A percentile compares a stretch with the other conserved stretches of the same genome.
Conservation (phyloP, 208 protist species). For the Strigomonas culicis region DNA sequence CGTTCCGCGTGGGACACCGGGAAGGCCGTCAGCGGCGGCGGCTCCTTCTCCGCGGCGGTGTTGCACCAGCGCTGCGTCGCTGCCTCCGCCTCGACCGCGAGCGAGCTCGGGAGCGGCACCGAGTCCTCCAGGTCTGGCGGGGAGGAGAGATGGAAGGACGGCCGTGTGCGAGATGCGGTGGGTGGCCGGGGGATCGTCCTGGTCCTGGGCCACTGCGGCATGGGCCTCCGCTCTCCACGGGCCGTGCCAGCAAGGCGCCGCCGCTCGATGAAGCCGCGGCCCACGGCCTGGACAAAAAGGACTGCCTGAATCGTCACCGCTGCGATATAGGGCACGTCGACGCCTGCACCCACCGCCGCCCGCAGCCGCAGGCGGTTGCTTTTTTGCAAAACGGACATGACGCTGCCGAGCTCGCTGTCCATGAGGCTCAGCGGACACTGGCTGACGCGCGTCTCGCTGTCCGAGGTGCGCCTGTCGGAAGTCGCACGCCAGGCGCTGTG, state of each 20-base stretch:
- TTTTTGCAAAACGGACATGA: too few relatives aligned
- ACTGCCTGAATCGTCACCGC: too few relatives aligned
- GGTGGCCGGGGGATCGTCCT: background rate
- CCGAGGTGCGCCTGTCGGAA: too few relatives aligned
- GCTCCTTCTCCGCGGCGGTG: background rate
- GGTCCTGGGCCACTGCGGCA: background rate
- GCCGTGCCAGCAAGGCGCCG: conserved; percentile 4
- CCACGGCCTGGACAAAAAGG: conserved; percentile 28
- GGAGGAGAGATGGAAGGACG: background rate
- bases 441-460: too few relatives aligned
- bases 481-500: too few relatives aligned
- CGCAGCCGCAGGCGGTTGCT: too few relatives aligned
- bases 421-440: too few relatives aligned
- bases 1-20: background rate
- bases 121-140: conserved; percentile 7
- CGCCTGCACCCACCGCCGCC: too few relatives aligned
- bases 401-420: too few relatives aligned
- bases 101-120: background rate
- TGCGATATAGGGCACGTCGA: too few relatives aligned
- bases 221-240: background rate
- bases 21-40: conserved; percentile 6
- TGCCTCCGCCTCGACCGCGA: background rate
- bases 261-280: conserved; percentile 32
- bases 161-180: too few relatives aligned
- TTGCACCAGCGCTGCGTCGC: too few relatives aligned